phyloP scores from a whole-genome alignment of 2,329 filamentous ascomycete species.

The Samsoniella hepiali region DNA sequence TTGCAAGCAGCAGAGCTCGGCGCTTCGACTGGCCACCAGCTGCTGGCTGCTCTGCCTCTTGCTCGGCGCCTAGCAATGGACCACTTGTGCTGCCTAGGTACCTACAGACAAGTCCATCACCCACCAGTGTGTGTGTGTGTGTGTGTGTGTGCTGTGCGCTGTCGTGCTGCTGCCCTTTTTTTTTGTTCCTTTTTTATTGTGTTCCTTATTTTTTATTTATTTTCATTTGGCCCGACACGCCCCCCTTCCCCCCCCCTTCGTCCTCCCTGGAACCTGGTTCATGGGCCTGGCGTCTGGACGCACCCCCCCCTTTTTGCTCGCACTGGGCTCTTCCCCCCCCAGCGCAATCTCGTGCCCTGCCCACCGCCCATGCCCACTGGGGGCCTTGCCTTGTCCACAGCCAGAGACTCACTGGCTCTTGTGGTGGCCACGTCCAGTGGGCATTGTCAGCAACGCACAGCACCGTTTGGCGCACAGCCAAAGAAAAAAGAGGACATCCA shows the following conservation, averaged over 20 bases:
- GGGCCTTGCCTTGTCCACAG: too few relatives aligned
- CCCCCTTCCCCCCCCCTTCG: not conserved
- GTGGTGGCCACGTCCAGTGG: not conserved
- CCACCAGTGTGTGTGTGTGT: not conserved
- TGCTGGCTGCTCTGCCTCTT: not conserved
- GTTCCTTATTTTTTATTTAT: not conserved
- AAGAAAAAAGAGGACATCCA: too few relatives aligned
- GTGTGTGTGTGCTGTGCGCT: not conserved
- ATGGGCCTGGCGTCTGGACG: not conserved
- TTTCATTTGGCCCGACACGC: not conserved
- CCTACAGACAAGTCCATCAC: not conserved
- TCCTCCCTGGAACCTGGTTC: not conserved
- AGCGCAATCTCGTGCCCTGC: not conserved
- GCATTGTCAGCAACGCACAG: not conserved
- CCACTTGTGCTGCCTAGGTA: not conserved
- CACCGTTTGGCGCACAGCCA: not conserved
- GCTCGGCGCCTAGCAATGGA: not conserved
- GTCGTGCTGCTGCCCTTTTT: not conserved
- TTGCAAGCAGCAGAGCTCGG: not conserved
- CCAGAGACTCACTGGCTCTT: too few relatives aligned
- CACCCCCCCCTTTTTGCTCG: not conserved
- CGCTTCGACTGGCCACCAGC: conserved; percentile 12
- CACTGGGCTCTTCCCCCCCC: not conserved
- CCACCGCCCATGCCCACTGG: too few relatives aligned
- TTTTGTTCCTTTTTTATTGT: not conserved